Percentiles rank a stretch among this genome's conserved stretches.
These are phyloP conservation scores for Podaxis carcinomalis DNA, from an alignment of 768 basidiomycete species.

Conservation along the genomic window DNA sequence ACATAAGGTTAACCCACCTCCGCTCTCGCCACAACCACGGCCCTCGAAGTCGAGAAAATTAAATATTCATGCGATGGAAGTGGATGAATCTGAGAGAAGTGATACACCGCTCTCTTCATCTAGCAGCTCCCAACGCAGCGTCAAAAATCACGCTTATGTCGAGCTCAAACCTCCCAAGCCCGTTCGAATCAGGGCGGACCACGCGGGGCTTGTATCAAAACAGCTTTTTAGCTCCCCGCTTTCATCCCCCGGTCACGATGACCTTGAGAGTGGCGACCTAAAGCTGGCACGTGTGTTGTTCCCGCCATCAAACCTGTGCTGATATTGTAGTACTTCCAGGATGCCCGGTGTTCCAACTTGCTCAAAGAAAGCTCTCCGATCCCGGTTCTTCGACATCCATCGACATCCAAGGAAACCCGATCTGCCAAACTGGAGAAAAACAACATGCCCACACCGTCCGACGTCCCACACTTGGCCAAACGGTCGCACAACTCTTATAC, in stretches of 20 bases:
- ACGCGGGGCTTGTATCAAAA: background rate
- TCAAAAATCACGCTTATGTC: conserved; percentile 6
- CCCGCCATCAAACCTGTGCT: background rate
- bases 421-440: background rate
- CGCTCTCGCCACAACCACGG: too few relatives aligned
- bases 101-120: background rate
- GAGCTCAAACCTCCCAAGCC: background rate
- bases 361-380: background rate
- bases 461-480: background rate
- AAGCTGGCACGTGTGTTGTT: background rate
- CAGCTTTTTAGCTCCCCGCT: background rate
- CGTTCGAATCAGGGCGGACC: background rate
- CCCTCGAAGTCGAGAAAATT: too few relatives aligned
- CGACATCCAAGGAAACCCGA: background rate
- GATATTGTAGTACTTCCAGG: background rate
- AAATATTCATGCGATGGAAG: background rate
- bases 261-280: background rate
- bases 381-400: background rate
- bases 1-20: background rate
- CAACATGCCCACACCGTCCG: background rate
- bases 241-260: background rate
- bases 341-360: background rate
- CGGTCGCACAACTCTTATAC: background rate
- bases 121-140: background rate
- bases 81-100: background rate